Percentiles rank a stretch among this genome's conserved stretches.
Conservation (phyloP, 139 green algal species). For the Picochlorum sp. region DNA sequence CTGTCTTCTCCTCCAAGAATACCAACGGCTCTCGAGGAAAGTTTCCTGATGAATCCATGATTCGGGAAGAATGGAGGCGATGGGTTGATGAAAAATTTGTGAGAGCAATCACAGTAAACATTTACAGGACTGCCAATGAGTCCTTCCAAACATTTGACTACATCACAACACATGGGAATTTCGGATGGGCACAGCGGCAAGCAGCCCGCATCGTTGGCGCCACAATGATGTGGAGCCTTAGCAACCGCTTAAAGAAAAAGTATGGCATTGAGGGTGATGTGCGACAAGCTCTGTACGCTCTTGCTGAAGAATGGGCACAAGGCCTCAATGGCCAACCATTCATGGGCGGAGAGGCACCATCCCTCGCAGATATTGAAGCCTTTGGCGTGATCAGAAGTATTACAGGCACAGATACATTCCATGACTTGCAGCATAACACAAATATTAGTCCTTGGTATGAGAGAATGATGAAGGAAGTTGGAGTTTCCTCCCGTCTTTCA, state of each 20-base stretch:
- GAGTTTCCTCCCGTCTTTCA: constrained; percentile 19
- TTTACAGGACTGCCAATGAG: constrained; percentile 84
- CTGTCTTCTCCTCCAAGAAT: neutral
- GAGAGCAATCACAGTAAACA: constrained; percentile 87
- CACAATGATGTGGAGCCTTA: constrained; percentile 70
- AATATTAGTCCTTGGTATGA: constrained; percentile 60
- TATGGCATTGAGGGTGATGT: constrained; percentile 83
- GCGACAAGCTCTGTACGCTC: constrained; percentile 62
- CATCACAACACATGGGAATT: constrained; percentile 76
- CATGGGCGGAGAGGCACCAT: constrained; percentile 58
- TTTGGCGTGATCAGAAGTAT: constrained; percentile 87
- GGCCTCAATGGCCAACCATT: constrained; percentile 25
- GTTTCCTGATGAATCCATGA: neutral
- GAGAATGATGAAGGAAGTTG: constrained; percentile 55
- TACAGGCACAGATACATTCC: constrained; percentile 67
- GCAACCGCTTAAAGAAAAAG: constrained; percentile 56
- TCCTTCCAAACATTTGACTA: constrained; percentile 79
- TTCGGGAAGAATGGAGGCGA: constrained; percentile 68
- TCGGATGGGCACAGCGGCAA: constrained; percentile 33
- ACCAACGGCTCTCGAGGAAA: too few species aligned
- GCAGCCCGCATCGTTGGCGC: constrained; percentile 56
- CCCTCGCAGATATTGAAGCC: constrained; percentile 82
- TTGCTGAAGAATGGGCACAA: constrained; percentile 43
- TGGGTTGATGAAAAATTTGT: constrained; percentile 94
- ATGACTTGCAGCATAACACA: constrained; percentile 73